Evolutionary conservation across 345 rosid genomes (phyloP).

Genomic region (Cardiospermum halicacabum): DNA sequence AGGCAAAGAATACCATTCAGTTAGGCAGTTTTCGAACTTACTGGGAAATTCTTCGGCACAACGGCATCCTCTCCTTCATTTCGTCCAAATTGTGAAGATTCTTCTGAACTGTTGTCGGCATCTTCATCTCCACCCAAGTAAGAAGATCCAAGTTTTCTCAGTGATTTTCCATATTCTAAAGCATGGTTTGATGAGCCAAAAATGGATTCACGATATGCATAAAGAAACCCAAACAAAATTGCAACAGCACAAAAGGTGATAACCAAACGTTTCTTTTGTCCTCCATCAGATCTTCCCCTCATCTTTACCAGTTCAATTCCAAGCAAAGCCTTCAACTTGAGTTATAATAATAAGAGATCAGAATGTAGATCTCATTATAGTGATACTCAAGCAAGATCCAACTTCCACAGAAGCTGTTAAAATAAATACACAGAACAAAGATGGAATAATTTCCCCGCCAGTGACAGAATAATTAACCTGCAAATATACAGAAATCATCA

Average conservation of each 20-base stretch:
- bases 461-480: constrained; percentile 12
- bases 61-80: constrained; percentile 44
- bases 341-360: constrained; percentile 21
- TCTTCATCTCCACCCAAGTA: constrained; percentile 84
- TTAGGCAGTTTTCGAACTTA: constrained; percentile 31
- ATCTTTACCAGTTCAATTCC: constrained; percentile 26
- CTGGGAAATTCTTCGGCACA: constrained; percentile 75
- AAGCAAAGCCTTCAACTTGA: constrained; percentile 19
- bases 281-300: constrained; percentile 93
- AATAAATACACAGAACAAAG: neutral
- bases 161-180: constrained; percentile 69
- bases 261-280: constrained; percentile 76
- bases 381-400: neutral
- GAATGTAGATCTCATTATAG: constrained; percentile 23
- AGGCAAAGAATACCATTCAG: constrained; percentile 5
- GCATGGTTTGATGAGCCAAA: constrained; percentile 62
- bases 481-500: constrained; percentile 8
- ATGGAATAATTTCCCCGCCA: neutral
- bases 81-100: constrained; percentile 41
- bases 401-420: constrained; percentile 8
- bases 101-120: constrained; percentile 57
- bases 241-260: constrained; percentile 46
- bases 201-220: constrained; percentile 60
- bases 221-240: constrained; percentile 63
- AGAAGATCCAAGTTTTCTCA: constrained; percentile 77